Evolutionary conservation across 139 green algal genomes (phyloP), one percentile per base, ranked within the genome.

Genomic region (Mychonastes homosphaera): DNA sequence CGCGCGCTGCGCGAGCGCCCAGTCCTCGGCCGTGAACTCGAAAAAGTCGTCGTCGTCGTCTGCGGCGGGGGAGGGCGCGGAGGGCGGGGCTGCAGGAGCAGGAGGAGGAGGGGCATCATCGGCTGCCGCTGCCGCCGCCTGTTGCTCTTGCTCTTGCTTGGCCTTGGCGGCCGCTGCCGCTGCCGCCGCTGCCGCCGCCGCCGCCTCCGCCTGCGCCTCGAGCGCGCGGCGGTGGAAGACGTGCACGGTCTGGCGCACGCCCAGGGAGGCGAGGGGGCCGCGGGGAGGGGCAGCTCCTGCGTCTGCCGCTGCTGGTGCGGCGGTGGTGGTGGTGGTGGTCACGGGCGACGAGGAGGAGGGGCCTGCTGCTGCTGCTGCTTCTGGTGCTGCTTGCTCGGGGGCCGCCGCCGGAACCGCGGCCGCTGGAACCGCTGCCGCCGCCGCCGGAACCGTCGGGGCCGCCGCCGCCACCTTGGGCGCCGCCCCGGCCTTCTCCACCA

Each of bases 401-500:
- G 49, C 49, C 6, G 29, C 12, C 10, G 13, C 43, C 15, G 43
- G n/a, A n/a, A n/a, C 29, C 19, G 49, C 28, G 4, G 29, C 16
- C 4, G 49, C 28, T 40, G 49, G 3, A 16, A 32, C 50, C 29
- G 50, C 16, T 28, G 50, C 30, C n/a, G 12, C 30, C 5, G 15
- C 33, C 1, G 50, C 30, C 18, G 50, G 23, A 41, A 9, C 5
- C 29, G 18, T 32, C 41, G 50, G 30, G n/a, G n/a, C 16, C 2
- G 47, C 47, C 43, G 43, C 43, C 41, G 24, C 41, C 21, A 67
- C 38, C 3, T 67, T 51, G 23, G 61, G 40, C 24, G 49, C 41
- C 40, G 50, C 61, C 21, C 61, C 61, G 26, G 50, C 50, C 9
- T n/a, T n/a, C n/a, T n/a, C n/a, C 41, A 48, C 41, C 21, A 67